phyloP scores from a whole-genome alignment of 371 early-diverging fungal genomes.

The Batrachochytrium dendrobatidis region DNA sequence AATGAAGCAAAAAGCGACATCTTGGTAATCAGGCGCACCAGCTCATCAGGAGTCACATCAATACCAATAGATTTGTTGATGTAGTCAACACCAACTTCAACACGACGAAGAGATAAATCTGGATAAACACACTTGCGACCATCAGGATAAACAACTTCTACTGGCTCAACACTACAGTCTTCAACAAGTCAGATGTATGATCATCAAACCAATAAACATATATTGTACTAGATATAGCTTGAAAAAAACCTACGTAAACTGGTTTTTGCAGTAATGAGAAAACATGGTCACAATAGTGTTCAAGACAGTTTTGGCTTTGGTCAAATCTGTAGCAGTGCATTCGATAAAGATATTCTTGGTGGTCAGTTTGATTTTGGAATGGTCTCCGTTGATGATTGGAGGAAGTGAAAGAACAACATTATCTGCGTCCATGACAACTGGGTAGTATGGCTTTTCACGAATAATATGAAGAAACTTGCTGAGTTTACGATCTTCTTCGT shows the following conservation, averaged over 20 bases:
- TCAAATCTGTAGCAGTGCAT: constrained; percentile 95
- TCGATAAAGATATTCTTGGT: constrained; percentile 99
- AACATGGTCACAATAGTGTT: constrained; percentile 93
- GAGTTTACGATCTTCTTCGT: constrained; percentile 70
- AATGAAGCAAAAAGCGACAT: constrained; percentile 74
- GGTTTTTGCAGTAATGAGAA: constrained; percentile 83
- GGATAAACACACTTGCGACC: constrained; percentile 64
- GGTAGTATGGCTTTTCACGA: constrained; percentile 85
- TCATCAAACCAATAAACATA: too few species aligned
- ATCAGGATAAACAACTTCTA: constrained; percentile 83
- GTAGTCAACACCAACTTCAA: constrained; percentile 71
- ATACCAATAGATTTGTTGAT: constrained; percentile 83
- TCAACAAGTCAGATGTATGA: constrained; percentile 8
- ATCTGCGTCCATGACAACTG: constrained; percentile 84
- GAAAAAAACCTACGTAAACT: constrained; percentile 69
- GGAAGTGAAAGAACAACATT: constrained; percentile 91
- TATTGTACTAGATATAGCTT: not conserved
- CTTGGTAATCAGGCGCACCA: constrained; percentile 67
- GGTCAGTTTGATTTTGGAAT: constrained; percentile 90
- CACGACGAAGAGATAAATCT: constrained; percentile 59
- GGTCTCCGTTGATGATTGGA: constrained; percentile 99
- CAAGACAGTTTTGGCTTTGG: constrained; percentile 88
- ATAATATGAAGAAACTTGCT: constrained; percentile 90
- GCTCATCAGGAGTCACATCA: constrained; percentile 61
- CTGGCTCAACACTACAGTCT: constrained; percentile 84